Conservation (phyloP, 345 rosid species). For the Salix dunnii region DNA sequence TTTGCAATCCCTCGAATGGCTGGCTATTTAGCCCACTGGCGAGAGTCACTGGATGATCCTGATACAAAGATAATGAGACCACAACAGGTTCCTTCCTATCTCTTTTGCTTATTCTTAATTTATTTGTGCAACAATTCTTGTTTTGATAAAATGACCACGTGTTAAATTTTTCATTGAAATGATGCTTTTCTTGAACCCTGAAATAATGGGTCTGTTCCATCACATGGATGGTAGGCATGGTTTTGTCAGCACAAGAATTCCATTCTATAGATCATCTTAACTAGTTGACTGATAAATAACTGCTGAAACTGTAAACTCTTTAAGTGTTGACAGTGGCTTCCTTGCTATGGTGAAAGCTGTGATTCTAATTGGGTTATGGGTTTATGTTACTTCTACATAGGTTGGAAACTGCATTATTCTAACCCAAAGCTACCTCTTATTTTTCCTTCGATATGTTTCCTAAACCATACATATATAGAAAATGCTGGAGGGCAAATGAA, state of each 20-base stretch:
- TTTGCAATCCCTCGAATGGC: slow-evolving; percentile 99
- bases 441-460: neutral
- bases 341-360: neutral
- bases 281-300: neutral
- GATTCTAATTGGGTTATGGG: neutral
- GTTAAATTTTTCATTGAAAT: neutral
- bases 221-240: neutral
- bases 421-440: too few relatives aligned
- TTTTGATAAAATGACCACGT: neutral
- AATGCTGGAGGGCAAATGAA: neutral
- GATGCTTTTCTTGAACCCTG: neutral
- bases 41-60: slow-evolving; percentile 92
- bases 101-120: neutral
- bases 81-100: slow-evolving; percentile 60
- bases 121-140: neutral
- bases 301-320: neutral
- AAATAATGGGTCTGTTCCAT: neutral
- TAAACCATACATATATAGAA: neutral
- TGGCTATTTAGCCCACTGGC: slow-evolving; percentile 93
- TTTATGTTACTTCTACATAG: neutral
- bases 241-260: neutral
- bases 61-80: slow-evolving; percentile 99
- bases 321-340: neutral
- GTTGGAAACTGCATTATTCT: neutral
- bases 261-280: neutral